phyloP scores from a whole-genome alignment of 306 rosid genomes.

The Rubus idaeus region DNA sequence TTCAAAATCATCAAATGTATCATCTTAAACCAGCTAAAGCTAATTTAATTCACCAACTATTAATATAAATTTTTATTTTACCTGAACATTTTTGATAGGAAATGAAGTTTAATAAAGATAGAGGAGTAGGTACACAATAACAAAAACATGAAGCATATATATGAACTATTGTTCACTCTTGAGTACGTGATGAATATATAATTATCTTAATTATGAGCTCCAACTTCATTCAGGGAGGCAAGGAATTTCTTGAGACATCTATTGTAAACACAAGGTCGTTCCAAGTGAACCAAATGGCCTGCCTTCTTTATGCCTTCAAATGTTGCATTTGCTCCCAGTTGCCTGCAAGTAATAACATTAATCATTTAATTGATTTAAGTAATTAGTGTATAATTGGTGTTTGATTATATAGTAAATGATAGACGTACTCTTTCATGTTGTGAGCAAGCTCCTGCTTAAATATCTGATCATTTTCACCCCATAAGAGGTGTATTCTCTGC shows the following conservation, averaged over 20 bases:
- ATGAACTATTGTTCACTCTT: not conserved
- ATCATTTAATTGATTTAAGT: not conserved
- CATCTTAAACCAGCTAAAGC: too few relatives aligned
- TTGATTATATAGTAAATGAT: not conserved
- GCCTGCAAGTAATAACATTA: slow-evolving; percentile 23
- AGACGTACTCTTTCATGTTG: slow-evolving; percentile 66
- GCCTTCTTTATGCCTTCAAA: slow-evolving; percentile 45
- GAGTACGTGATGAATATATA: not conserved
- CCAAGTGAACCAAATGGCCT: slow-evolving; percentile 72
- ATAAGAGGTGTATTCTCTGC: slow-evolving; percentile 81
- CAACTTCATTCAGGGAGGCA: slow-evolving; percentile 32
- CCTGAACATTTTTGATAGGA: too few relatives aligned
- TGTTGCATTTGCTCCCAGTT: slow-evolving; percentile 52
- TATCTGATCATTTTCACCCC: slow-evolving; percentile 89
- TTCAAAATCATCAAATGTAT: too few relatives aligned
- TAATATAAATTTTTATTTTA: too few relatives aligned
- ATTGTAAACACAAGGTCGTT: slow-evolving; percentile 63
- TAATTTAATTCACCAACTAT: too few relatives aligned
- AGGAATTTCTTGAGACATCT: slow-evolving; percentile 42
- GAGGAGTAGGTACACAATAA: not conserved
- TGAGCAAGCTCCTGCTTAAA: slow-evolving; percentile 72
- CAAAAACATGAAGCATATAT: not conserved
- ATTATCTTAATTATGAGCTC: not conserved
- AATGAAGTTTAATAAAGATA: too few relatives aligned
- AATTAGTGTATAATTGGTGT: not conserved